Conservation (phyloP, 129 eudicot genomes). For the Tanacetum coccineum region DNA sequence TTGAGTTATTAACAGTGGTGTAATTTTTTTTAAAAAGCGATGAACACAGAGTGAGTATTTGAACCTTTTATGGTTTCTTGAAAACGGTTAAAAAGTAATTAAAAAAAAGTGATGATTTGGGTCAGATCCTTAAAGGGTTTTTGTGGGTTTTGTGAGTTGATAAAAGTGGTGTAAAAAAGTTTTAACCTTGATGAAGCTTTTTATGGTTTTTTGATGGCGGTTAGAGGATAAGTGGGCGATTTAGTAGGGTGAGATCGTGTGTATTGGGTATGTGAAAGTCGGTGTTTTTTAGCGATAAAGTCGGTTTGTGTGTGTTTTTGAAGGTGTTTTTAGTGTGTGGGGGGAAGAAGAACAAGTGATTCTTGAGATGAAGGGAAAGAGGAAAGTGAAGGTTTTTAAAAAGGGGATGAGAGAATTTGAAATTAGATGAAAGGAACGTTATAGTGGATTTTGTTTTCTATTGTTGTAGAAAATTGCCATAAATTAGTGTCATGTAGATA, state of each 20-base stretch:
- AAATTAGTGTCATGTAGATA: background rate
- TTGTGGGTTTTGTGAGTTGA: background rate
- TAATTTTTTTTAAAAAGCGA: background rate
- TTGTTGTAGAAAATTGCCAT: too few species aligned
- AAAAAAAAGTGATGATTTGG: too few species aligned
- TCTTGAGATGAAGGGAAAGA: constrained; percentile 12
- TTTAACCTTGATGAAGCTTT: constrained; percentile 6
- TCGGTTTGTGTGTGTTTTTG: constrained; percentile 5
- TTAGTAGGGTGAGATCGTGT: background rate
- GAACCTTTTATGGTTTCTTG: too few species aligned
- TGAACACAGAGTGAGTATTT: background rate
- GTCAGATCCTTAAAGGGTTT: background rate
- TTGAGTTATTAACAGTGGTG: background rate
- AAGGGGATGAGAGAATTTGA: constrained; percentile 24
- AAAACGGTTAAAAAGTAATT: too few species aligned
- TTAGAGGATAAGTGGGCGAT: too few species aligned
- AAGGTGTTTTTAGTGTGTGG: constrained; percentile 3
- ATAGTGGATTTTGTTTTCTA: constrained; percentile 16
- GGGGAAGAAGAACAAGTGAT: constrained; percentile 13
- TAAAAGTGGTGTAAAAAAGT: constrained; percentile 16
- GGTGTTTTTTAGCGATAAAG: constrained; percentile 20
- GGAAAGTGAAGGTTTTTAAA: constrained; percentile 19
- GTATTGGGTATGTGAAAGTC: constrained; percentile 18
- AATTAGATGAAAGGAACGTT: constrained; percentile 25
- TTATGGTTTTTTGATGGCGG: too few species aligned